A percentile compares a stretch with the other conserved stretches of the same genome.
Evolutionary conservation across 352 stramenopile genomes (phyloP).

Genomic region (Aphanomyces cochlioides): DNA sequence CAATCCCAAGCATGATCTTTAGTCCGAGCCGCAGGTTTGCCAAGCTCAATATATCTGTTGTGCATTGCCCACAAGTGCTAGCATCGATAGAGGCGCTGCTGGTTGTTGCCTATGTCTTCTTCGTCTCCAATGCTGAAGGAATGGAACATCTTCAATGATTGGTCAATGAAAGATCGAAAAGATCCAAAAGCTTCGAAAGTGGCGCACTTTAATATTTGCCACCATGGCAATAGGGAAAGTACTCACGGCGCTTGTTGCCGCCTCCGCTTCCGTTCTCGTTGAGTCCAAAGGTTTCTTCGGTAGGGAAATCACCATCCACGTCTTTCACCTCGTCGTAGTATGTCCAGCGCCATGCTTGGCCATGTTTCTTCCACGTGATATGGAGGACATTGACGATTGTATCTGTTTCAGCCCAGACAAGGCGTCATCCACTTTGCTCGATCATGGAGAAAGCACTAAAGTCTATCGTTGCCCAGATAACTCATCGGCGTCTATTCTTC

Average conservation of each 20-base stretch:
- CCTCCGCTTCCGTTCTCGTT: not conserved
- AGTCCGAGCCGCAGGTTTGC: too few relatives aligned
- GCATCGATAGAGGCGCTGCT: too few relatives aligned
- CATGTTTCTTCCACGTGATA: conserved; percentile 77
- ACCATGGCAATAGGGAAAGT: not conserved
- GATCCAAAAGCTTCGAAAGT: conserved; percentile 19
- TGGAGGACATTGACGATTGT: conserved; percentile 75
- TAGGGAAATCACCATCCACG: not conserved
- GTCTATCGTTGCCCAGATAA: conserved; percentile 41
- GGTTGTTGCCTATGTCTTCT: too few relatives aligned
- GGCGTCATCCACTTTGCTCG: not conserved
- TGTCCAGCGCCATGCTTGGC: conserved; percentile 64
- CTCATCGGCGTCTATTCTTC: conserved; percentile 36
- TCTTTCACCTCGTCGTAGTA: conserved; percentile 34
- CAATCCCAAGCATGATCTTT: too few relatives aligned
- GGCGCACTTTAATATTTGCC: not conserved
- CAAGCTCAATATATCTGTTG: too few relatives aligned
- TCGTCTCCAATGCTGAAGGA: too few relatives aligned
- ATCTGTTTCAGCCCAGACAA: conserved; percentile 38
- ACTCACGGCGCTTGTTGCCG: not conserved
- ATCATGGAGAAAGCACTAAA: conserved; percentile 18
- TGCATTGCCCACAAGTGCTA: too few relatives aligned
- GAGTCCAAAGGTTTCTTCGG: conserved; percentile 27
- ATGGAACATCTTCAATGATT: not conserved
- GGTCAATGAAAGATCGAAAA: conserved; percentile 7